A percentile compares a stretch with the other conserved stretches of the same genome.
Conservation (phyloP, 108 stramenopile genomes). For the Cyclotella baltica region DNA sequence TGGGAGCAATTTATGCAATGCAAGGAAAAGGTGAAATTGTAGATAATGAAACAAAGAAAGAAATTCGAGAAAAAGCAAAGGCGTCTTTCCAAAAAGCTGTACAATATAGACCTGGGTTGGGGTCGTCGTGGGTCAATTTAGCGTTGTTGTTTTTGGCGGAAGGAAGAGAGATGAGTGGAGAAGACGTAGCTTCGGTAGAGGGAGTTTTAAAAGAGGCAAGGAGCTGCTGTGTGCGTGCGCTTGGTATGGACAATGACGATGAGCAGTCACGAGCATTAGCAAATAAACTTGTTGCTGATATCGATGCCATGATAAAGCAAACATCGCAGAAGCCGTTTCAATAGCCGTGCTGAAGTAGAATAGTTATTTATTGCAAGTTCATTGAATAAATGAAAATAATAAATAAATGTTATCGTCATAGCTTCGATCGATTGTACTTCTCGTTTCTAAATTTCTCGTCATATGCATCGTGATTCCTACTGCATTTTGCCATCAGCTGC, state of each 20-base stretch:
- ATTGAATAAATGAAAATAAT: background rate
- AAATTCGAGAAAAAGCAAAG: constrained; percentile 33
- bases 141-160: constrained; percentile 40
- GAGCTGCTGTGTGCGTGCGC: constrained; percentile 43
- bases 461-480: background rate
- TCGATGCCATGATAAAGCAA: constrained; percentile 47
- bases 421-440: background rate
- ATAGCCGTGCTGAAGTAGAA: background rate
- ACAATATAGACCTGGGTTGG: constrained; percentile 39
- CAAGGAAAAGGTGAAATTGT: constrained; percentile 19
- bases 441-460: background rate
- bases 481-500: constrained; percentile 38
- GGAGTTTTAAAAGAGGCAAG: constrained; percentile 44
- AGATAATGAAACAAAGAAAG: background rate
- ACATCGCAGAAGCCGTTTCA: constrained; percentile 6
- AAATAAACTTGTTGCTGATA: constrained; percentile 42
- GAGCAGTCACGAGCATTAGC: constrained; percentile 39
- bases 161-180: constrained; percentile 33
- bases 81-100: constrained; percentile 33
- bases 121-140: constrained; percentile 52
- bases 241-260: constrained; percentile 52
- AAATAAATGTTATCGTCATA: background rate
- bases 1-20: constrained; percentile 52
- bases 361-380: background rate
- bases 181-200: constrained; percentile 28